These are phyloP conservation scores for Sclerotinia borealis DNA, from an alignment of 2,329 filamentous ascomycete genomes.

Conservation along the genomic window DNA sequence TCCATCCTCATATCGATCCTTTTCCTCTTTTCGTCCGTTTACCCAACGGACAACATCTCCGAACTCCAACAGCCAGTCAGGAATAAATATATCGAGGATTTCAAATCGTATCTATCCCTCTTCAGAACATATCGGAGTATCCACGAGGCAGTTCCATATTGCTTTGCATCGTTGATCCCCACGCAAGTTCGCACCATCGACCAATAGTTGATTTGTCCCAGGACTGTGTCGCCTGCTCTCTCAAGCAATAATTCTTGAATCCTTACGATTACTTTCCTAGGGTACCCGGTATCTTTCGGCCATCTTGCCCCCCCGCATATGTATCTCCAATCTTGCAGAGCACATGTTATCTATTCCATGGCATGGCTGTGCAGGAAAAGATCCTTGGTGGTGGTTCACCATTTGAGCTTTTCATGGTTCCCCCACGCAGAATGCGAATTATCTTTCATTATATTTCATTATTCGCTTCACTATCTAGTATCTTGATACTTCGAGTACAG, in stretches of 20 bases:
- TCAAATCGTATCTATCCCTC: neutral
- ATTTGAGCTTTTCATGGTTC: neutral
- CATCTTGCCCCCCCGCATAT: slow-evolving; percentile 5
- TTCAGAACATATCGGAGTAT: neutral
- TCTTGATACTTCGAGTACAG: neutral
- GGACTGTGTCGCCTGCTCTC: neutral
- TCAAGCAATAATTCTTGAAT: neutral
- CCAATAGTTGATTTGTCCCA: neutral
- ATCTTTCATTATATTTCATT: too few relatives aligned
- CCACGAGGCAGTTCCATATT: neutral
- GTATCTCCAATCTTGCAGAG: neutral
- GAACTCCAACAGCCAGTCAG: neutral
- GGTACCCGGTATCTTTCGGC: neutral
- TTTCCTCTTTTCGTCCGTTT: neutral
- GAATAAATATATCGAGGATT: neutral
- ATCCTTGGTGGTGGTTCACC: slow-evolving; percentile 1
- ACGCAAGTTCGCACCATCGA: neutral
- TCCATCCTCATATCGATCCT: neutral
- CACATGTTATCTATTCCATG: neutral
- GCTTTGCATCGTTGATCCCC: neutral
- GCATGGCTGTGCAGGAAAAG: neutral
- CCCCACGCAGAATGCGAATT: neutral
- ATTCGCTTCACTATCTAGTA: neutral
- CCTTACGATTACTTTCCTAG: neutral
- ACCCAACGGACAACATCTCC: neutral